These are phyloP conservation scores for Mucor ambiguus DNA, from an alignment of 371 early-diverging fungal species.

Conservation along the genomic window DNA sequence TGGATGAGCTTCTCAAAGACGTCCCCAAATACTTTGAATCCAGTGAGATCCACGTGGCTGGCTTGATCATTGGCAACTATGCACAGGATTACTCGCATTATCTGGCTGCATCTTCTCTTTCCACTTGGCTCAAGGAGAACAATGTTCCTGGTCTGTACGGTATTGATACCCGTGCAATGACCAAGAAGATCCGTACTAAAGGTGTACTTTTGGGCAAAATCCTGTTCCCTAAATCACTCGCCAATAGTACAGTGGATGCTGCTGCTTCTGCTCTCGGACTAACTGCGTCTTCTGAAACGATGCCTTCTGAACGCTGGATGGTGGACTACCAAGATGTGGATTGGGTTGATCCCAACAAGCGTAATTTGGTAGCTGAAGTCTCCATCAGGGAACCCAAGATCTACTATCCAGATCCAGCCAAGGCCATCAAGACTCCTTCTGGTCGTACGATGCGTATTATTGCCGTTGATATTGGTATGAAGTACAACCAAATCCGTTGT, in stretches of 20 bases:
- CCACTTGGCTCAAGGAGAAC: constrained; percentile 86
- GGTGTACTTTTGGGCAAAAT: constrained; percentile 89
- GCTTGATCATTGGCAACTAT: constrained; percentile 88
- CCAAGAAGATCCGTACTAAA: constrained; percentile 80
- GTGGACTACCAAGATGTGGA: constrained; percentile 73
- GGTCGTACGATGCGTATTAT: constrained; percentile 85
- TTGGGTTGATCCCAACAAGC: constrained; percentile 92
- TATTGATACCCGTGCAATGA: constrained; percentile 93
- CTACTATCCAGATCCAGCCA: constrained; percentile 68
- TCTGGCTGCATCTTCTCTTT: constrained; percentile 85
- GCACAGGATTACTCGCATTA: constrained; percentile 90
- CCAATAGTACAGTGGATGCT: constrained; percentile 53
- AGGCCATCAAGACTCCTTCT: constrained; percentile 63
- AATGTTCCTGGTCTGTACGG: constrained; percentile 91
- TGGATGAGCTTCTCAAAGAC: constrained; percentile 80
- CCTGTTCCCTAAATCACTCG: constrained; percentile 77
- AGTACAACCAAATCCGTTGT: constrained; percentile 96
- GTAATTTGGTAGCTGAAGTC: constrained; percentile 93
- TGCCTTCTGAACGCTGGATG: constrained; percentile 63
- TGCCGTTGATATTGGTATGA: constrained; percentile 97
- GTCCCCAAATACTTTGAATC: constrained; percentile 88
- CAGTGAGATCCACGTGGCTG: constrained; percentile 81
- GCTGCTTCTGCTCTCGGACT: constrained; percentile 43
- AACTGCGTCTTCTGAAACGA: constrained; percentile 26
- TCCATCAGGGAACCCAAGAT: constrained; percentile 77